A percentile compares a stretch with the other conserved stretches of the same genome.
These are phyloP conservation scores for Eucalyptus caleyi DNA, from an alignment of 345 rosid genomes.

Conservation along the genomic window DNA sequence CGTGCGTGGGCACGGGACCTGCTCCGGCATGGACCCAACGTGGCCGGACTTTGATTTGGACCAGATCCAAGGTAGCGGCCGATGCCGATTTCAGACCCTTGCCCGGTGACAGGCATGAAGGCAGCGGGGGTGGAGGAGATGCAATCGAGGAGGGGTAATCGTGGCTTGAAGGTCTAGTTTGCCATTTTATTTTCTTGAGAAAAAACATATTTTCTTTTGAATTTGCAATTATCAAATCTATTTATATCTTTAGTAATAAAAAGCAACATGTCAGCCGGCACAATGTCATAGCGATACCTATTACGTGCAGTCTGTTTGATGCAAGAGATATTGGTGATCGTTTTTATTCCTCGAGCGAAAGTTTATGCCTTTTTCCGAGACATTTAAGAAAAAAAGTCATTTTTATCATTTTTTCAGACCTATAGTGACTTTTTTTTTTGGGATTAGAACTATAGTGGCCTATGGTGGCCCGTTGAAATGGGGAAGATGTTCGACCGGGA, in stretches of 20 bases:
- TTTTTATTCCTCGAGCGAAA: no score
- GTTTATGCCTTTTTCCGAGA: fast-evolving
- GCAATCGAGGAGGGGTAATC: neutral
- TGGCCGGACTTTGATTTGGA: neutral
- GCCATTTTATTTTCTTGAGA: neutral
- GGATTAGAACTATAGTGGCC: no score
- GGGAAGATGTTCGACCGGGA: no score
- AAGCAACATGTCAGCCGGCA: fast-evolving
- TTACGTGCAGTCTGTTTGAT: no score
- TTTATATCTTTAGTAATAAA: neutral
- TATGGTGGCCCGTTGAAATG: no score
- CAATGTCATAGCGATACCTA: no score
- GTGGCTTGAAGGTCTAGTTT: neutral
- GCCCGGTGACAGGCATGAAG: neutral
- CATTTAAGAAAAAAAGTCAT: no score
- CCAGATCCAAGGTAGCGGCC: neutral
- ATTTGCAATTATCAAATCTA: neutral
- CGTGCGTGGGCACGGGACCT: neutral
- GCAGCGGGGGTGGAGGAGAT: neutral
- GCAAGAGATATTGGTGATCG: fast-evolving
- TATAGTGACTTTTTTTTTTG: no score
- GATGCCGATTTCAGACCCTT: fast-evolving
- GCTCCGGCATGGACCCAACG: neutral
- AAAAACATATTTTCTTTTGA: neutral
- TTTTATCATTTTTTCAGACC: no score